Base-by-base conservation (phyloP, 306 rosid genomes). In the Dryas drummondii region DNA sequence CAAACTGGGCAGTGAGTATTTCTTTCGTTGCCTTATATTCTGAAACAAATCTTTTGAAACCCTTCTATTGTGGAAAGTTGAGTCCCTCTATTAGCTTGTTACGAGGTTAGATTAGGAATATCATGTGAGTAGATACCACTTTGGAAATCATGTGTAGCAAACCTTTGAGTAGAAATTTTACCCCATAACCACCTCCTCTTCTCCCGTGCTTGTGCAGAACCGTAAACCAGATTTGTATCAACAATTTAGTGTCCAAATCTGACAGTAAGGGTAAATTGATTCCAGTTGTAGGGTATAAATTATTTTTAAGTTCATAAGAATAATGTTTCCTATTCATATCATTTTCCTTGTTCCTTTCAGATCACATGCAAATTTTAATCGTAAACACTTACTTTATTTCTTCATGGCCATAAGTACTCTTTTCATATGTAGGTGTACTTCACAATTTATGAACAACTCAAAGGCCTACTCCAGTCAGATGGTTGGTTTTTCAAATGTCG, bases 1-100 rank as follows among this genome's bases (percentile, higher is more conserved):
- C 99, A 66, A 94, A 90, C 67, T 94, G 97, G 99, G 97, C 97
- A 9, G 99, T 94, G 91, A 85, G 97, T 92, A 45, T 83, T 82
- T 10, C 40, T 76, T 76, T 60, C 72, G 72, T 5, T 48, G 49
- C 40, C 17, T 16, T 55, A 14, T 63, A 42, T 40, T 63, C 14
- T 8, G 49, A 63, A 63, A 41, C 27, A 8, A 3, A 16, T 63
- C 26, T 63, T 63, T 41, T 50, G 2, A 41, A 63, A 45, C 68
- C 68, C 15, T 15, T 41, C 14, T 63, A 2, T 4, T 63, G 49
- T 63, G 50, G 26, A 41, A 63, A 63, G 27, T 40, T 63, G 26
- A 37, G 3, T 40, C 41, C 68, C 5, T 5, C 11, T 11, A 11
- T 44, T 32, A 63, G 49, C 7, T 44, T 32, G 37, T 32, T 32